Base-by-base conservation (phyloP, 208 protist species). In the Histomonas meleagridis region DNA sequence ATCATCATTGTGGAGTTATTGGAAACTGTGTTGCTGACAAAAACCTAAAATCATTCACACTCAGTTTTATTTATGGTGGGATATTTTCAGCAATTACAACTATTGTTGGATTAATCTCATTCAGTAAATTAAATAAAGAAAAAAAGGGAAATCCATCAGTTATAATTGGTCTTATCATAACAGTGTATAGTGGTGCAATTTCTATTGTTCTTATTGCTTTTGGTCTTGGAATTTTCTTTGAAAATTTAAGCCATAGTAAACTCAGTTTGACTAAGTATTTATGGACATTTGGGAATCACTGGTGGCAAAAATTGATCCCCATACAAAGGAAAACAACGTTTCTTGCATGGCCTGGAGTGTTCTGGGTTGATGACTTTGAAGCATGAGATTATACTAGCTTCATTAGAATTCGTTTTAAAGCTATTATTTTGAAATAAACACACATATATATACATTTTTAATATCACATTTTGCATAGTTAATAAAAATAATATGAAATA, bases 1-100 rank as follows among this genome's bases (percentile, higher is more conserved):
- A 86, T 86, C 76, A 86, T 86, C 76, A 86, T 28, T 86, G 76
- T n/a, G 76, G 40, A 55, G 46, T 86, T 48, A 86, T 43, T 16
- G 76, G 43, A n/a, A 32, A 86, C 9, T 86, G 76, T 38, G 46
- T 86, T 86, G 76, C 76, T 38, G 76, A 86, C 38, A 86, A 46
- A 28, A 86, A 86, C 38, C 55, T 86, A 10, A 86, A 86, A 55
- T 40, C 76, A 35, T 86, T 86, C 16, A 46, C 55, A 2, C 76
- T 86, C 16, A 18, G n/a, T n/a, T 86, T 86, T 28, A 38, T 86
- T 7, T 86, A 86, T 86, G 76, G 46, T 16, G 40, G 46, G 32
- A 55, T 55, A 10, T 55, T 23, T 55, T 86, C 46, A 0, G 23
- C 46, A 40, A 55, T 86, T 49, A 21, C 21, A 38, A 55, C 7